Conservation (phyloP, 371 early-diverging fungal genomes). For the Circinella minor region DNA sequence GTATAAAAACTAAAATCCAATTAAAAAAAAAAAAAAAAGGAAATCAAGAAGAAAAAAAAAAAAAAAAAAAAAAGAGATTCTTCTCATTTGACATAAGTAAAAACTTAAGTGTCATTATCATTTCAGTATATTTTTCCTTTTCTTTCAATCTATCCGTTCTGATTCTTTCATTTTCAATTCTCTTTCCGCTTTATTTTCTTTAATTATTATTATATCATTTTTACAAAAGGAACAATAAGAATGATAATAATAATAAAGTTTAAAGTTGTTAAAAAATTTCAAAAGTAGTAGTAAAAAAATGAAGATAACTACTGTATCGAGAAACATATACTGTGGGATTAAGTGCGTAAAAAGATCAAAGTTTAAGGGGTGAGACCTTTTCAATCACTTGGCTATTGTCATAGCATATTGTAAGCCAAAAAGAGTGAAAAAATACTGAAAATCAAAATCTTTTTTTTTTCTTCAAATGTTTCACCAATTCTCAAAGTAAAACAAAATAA, state of each 20-base stretch:
- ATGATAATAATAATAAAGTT: conserved; percentile 5
- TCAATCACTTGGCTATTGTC: no score
- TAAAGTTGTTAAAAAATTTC: background rate
- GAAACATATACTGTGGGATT: background rate
- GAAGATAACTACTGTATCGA: conserved; percentile 1
- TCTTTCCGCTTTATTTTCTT: no score
- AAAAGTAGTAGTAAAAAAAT: background rate
- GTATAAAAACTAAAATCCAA: background rate
- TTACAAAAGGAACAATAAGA: no score
- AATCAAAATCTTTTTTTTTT: background rate
- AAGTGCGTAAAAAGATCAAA: conserved; percentile 4
- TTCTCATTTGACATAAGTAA: background rate
- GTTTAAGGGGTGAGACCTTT: conserved; percentile 8
- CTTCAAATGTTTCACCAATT: background rate
- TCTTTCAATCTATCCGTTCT: background rate
- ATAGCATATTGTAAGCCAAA: no score
- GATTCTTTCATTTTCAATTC: background rate
- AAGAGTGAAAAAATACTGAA: no score
- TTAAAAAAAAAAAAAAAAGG: conserved; percentile 6
- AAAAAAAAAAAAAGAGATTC: background rate
- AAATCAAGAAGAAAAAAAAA: conserved; percentile 1
- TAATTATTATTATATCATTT: no score
- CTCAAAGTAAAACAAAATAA: background rate
- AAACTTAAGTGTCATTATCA: background rate
- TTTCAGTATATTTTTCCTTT: background rate